Evolutionary conservation across 805 yeast species (phyloP), one percentile per base, ranked within the genome.

Genomic region (Kockiozyma suomiensis): DNA sequence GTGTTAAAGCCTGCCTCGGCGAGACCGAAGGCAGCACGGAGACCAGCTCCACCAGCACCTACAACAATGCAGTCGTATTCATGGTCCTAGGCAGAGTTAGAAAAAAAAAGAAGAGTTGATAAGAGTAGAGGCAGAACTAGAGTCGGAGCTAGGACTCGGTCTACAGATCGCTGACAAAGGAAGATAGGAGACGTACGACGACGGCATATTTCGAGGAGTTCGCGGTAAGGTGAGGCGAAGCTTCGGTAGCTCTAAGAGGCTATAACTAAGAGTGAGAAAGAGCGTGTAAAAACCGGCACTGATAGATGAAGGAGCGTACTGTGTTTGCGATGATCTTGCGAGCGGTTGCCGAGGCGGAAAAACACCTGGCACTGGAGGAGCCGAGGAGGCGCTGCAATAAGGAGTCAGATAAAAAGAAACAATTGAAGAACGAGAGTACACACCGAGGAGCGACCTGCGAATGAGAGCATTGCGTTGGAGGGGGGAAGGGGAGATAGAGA

Each of bases 31-130:
- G 99, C 98, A 43, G 99, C 99, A 79, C 99, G 86, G 63, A 93
- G 81, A 74, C 99, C 99, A 51, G 99, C 99, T 75, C 99, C 99
- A 72, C 99, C 99, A 59, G 99, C 99, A 72, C 99, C 99, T 56
- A 93, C 91, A 61, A 93, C 98, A 51, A 93, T 85, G 81, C 97
- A 91, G 80, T 93, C 99, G 78, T 94, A 93, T 76, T 94, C 98
- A 76, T 93, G 99, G 78, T 93, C 98, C 64, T 59, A 43, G 30
- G 23, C 12, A 33, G 38, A 8, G 17, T 33, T 17, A 33, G 26
- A 28, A 30, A 37, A 10, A 28, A 8, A 37, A 32, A 46, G 38
- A 26, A 26, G 8, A 26, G 12, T 13, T n/a, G n/a, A n/a, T n/a
- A n/a, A n/a, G n/a, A n/a, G n/a, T n/a, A n/a, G n/a, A n/a, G n/a